Evolutionary conservation across 2,329 filamentous ascomycete species (phyloP).

Genomic region (Cordyceps pruinosa): DNA sequence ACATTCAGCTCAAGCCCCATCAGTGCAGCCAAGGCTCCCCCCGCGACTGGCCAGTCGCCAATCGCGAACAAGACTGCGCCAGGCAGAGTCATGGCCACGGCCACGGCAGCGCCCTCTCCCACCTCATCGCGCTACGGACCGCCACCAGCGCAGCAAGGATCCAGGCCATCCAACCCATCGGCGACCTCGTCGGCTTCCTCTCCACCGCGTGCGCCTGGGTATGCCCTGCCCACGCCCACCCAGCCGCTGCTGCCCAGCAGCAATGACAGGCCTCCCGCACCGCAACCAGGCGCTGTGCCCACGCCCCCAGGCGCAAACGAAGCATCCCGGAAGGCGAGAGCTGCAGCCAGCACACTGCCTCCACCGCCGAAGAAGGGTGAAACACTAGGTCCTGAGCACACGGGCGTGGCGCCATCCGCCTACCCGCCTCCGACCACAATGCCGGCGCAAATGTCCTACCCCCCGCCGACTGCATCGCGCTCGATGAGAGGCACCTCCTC

Average conservation of each 20-base stretch:
- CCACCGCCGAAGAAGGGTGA: conserved; percentile 48
- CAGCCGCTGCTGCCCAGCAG: conserved; percentile 31
- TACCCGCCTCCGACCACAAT: conserved; percentile 40
- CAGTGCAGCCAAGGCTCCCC: conserved; percentile 46
- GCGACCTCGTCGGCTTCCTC: neutral
- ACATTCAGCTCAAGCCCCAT: conserved; percentile 55
- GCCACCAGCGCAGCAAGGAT: conserved; percentile 39
- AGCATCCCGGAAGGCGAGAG: neutral
- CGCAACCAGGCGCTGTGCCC: no score
- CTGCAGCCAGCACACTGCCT: conserved; percentile 26
- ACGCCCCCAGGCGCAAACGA: conserved; percentile 26
- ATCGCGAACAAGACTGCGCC: conserved; percentile 27
- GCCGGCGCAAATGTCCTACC: conserved; percentile 25
- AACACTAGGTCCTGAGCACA: conserved; percentile 19
- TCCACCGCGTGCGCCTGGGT: conserved; percentile 23
- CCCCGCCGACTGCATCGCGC: neutral
- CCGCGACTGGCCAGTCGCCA: conserved; percentile 31
- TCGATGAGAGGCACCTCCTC: conserved; percentile 31
- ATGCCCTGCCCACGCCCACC: conserved; percentile 34
- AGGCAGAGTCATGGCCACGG: conserved; percentile 8
- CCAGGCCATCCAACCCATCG: conserved; percentile 13
- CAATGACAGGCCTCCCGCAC: conserved; percentile 46
- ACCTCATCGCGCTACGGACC: conserved; percentile 23
- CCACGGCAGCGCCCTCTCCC: conserved; percentile 21
- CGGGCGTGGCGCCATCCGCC: conserved; percentile 28